Percentiles rank a stretch among this genome's conserved stretches.
phyloP scores from a whole-genome alignment of 2,329 filamentous ascomycete genomes.

The Albifimbria verrucaria region DNA sequence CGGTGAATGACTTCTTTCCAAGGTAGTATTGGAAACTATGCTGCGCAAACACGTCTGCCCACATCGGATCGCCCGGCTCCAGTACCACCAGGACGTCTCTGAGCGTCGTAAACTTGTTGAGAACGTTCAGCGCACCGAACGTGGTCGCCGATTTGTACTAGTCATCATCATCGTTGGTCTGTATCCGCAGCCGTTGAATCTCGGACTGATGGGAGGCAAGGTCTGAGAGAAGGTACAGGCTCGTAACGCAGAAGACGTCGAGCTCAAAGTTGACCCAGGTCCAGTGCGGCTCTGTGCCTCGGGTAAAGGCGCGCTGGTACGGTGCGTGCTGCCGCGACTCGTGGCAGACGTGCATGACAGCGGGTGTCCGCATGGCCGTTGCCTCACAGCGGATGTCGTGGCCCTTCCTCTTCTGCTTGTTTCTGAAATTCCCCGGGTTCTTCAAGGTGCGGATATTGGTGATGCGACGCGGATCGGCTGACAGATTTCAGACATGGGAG shows the following conservation, averaged over 20 bases:
- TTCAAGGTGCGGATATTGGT: slow-evolving; percentile 1
- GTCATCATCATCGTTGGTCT: slow-evolving; percentile 5
- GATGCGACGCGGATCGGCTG: slow-evolving; percentile 6
- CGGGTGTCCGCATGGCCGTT: slow-evolving; percentile 2
- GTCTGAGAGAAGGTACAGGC: not conserved
- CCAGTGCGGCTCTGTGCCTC: slow-evolving; percentile 6
- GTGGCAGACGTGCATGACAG: slow-evolving; percentile 9
- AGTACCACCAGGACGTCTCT: slow-evolving; percentile 7
- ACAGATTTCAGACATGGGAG: slow-evolving; percentile 7
- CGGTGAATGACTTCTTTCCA: slow-evolving; percentile 4
- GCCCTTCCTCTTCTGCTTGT: slow-evolving; percentile 1
- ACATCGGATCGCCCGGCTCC: slow-evolving; percentile 2
- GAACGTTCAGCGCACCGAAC: not conserved
- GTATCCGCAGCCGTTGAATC: slow-evolving; percentile 6
- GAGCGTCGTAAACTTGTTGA: slow-evolving; percentile 4
- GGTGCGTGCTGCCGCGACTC: slow-evolving; percentile 6
- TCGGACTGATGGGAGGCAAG: slow-evolving; percentile 6
- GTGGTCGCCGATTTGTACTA: slow-evolving; percentile 5
- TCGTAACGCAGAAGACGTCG: slow-evolving; percentile 6
- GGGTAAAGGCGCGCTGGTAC: slow-evolving; percentile 7
- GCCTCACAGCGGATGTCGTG: slow-evolving; percentile 1
- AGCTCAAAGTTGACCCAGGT: slow-evolving; percentile 10
- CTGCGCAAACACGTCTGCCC: not conserved
- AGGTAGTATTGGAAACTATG: slow-evolving; percentile 1
- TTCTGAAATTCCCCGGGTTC: not conserved